These are phyloP conservation scores for Colletotrichum tanaceti DNA, from an alignment of 2,329 filamentous ascomycete species.

Conservation along the genomic window DNA sequence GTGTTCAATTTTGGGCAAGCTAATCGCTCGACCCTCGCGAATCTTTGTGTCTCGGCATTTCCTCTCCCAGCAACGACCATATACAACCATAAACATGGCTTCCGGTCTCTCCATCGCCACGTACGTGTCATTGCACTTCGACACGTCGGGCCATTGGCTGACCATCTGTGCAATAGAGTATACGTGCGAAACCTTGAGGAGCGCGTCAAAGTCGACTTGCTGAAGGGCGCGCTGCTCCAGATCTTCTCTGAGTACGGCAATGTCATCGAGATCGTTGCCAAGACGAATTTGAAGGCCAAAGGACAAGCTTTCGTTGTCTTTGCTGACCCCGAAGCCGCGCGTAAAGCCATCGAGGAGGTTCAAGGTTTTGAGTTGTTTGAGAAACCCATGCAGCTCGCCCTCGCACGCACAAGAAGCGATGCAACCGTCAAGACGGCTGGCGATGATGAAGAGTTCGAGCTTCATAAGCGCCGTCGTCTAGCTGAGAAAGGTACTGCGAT, in stretches of 20 bases:
- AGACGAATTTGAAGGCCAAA: constrained; percentile 90
- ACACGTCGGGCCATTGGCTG: constrained; percentile 62
- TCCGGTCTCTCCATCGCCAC: constrained; percentile 67
- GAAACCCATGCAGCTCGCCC: constrained; percentile 86
- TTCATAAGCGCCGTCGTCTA: constrained; percentile 83
- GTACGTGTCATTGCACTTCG: constrained; percentile 81
- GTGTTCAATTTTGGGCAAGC: neutral
- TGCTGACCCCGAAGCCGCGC: constrained; percentile 81
- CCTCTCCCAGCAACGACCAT: neutral
- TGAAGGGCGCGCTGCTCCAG: constrained; percentile 78
- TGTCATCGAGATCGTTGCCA: constrained; percentile 86
- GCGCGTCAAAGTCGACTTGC: constrained; percentile 82
- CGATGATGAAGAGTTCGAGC: constrained; percentile 84
- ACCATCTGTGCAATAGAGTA: constrained; percentile 60
- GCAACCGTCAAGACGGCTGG: constrained; percentile 82
- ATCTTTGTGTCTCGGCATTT: neutral
- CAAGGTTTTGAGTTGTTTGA: constrained; percentile 94
- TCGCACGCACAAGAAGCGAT: constrained; percentile 87
- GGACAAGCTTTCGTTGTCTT: constrained; percentile 97
- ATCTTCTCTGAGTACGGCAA: constrained; percentile 91
- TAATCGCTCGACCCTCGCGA: neutral
- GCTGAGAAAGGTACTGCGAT: constrained; percentile 83
- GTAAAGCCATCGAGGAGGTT: constrained; percentile 85
- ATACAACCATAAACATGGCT: constrained; percentile 48
- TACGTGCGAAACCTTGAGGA: constrained; percentile 91